These are phyloP conservation scores for Pisolithus thermaeus DNA, from an alignment of 1,284 basidiomycete species.

Conservation along the genomic window DNA sequence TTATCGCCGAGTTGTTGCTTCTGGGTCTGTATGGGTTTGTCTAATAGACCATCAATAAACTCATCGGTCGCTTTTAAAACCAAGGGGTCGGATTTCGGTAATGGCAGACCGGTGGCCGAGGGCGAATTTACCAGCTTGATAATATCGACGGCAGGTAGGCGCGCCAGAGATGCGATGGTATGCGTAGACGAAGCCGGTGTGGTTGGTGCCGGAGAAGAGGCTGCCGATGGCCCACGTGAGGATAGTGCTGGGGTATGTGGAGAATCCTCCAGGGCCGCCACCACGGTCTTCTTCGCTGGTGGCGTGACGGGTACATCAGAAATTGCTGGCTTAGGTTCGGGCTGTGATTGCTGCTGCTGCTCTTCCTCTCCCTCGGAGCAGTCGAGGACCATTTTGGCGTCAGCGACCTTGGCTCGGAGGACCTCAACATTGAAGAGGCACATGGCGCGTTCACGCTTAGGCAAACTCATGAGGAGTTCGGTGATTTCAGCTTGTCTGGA, in stretches of 20 bases:
- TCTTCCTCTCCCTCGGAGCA: constrained; percentile 57
- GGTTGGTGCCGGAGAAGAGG: constrained; percentile 59
- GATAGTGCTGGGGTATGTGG: constrained; percentile 70
- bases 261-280: constrained; percentile 39
- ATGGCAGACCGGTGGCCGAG: constrained; percentile 52
- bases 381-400: constrained; percentile 77
- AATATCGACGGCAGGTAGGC: constrained; percentile 66
- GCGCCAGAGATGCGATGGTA: constrained; percentile 56
- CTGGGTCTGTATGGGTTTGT: constrained; percentile 59
- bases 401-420: constrained; percentile 70
- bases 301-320: constrained; percentile 47
- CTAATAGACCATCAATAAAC: constrained; percentile 67
- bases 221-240: constrained; percentile 63
- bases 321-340: constrained; percentile 10
- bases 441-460: constrained; percentile 84
- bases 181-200: constrained; percentile 42
- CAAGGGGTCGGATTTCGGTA: constrained; percentile 66
- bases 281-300: constrained; percentile 49
- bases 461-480: constrained; percentile 76
- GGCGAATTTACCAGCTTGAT: constrained; percentile 53
- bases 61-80: constrained; percentile 69
- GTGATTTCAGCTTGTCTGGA: constrained; percentile 54
- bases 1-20: constrained; percentile 83
- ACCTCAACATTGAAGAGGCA: constrained; percentile 85
- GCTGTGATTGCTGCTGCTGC: constrained; percentile 20